These are phyloP conservation scores for Comarum palustre DNA, from an alignment of 306 rosid genomes.

Conservation along the genomic window DNA sequence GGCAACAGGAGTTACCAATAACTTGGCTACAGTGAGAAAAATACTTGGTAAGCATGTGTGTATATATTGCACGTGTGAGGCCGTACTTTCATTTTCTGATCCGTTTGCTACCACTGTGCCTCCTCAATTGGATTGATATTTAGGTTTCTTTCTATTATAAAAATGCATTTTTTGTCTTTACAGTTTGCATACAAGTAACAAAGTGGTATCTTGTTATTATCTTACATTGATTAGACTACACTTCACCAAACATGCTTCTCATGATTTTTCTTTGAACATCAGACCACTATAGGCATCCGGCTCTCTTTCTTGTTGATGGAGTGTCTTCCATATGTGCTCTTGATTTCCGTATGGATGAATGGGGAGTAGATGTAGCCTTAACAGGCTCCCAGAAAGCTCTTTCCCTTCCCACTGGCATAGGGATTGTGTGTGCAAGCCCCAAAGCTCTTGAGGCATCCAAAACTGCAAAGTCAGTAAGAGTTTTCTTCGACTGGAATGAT, in stretches of 20 bases:
- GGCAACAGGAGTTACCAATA: conserved; percentile 93
- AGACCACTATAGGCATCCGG: conserved; percentile 86
- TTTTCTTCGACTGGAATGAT: conserved; percentile 96
- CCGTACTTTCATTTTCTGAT: not conserved
- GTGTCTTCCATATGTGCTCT: conserved; percentile 96
- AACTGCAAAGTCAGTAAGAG: conserved; percentile 75
- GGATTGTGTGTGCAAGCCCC: conserved; percentile 88
- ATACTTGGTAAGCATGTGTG: conserved; percentile 59
- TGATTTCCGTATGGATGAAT: conserved; percentile 98
- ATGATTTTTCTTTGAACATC: conserved; percentile 32
- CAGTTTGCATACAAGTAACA: not conserved
- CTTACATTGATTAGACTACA: not conserved
- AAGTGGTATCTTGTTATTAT: not conserved
- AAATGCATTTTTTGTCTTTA: not conserved
- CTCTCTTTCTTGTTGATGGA: conserved; percentile 94
- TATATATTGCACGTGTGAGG: not conserved
- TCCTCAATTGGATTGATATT: not conserved
- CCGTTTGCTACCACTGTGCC: not conserved
- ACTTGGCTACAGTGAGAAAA: conserved; percentile 71
- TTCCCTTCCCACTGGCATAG: conserved; percentile 95
- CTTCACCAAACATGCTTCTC: conserved; percentile 4
- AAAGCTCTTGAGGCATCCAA: conserved; percentile 87
- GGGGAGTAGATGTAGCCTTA: conserved; percentile 96
- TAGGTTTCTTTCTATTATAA: not conserved
- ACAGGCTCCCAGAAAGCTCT: conserved; percentile 99